Evolutionary conservation across 228 moss, liverwort and hornwort species (phyloP).

Genomic region (Sphagnum fallax): DNA sequence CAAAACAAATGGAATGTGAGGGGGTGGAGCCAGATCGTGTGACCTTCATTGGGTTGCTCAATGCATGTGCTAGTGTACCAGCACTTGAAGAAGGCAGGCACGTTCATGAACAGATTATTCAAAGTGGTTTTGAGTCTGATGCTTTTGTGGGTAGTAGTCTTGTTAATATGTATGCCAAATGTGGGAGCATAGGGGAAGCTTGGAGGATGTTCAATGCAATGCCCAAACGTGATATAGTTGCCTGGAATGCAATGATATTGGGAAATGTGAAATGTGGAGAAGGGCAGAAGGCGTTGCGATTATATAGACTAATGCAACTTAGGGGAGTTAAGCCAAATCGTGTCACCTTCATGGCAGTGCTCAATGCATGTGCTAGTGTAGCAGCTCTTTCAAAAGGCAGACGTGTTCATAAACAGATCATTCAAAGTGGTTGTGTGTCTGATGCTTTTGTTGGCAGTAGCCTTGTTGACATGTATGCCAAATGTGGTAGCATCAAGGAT

Average conservation of each 20-base stretch:
- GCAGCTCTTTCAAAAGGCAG: not conserved
- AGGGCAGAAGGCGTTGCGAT: not conserved
- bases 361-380: constrained; percentile 2
- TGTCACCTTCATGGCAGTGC: not conserved
- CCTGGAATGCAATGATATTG: not conserved
- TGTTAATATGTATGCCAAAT: constrained; percentile 1
- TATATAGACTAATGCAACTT: not conserved
- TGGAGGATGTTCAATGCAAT: not conserved
- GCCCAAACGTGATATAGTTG: not conserved
- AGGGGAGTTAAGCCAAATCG: not conserved
- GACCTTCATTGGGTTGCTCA: not conserved
- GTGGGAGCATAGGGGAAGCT: not conserved
- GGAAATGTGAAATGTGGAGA: not conserved
- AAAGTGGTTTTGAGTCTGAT: not conserved
- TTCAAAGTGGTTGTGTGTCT: not conserved
- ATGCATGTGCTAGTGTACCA: not conserved
- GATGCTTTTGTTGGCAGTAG: not conserved
- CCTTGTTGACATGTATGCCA: not conserved
- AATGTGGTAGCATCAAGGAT: not conserved
- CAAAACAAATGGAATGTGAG: not conserved
- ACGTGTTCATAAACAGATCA: not conserved
- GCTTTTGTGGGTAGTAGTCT: not conserved
- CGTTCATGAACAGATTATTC: not conserved
- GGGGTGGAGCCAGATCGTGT: not conserved
- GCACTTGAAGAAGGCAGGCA: not conserved